These are phyloP conservation scores for Amyloporia xantha DNA, from an alignment of 768 basidiomycete species.

Conservation along the genomic window DNA sequence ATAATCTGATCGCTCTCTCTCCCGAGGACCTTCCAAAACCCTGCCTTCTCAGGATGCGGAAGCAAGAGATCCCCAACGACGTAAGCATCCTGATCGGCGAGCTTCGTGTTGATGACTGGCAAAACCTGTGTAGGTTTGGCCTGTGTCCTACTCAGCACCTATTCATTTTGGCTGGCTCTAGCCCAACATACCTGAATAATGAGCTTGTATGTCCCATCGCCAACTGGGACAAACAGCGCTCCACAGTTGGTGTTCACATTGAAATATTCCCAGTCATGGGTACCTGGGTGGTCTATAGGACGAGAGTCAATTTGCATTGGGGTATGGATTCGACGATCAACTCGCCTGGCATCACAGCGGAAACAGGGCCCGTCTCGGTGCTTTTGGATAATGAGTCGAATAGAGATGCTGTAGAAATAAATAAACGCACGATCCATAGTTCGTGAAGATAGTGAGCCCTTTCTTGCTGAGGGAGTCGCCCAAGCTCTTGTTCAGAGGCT, in stretches of 20 bases:
- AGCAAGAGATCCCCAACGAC: slow-evolving; percentile 34
- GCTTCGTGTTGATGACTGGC: slow-evolving; percentile 25
- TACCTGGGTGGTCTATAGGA: slow-evolving; percentile 1
- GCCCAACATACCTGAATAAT: slow-evolving; percentile 13
- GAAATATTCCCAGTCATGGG: slow-evolving; percentile 20
- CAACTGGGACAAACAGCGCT: slow-evolving; percentile 8
- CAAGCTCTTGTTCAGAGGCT: not conserved
- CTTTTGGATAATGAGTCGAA: slow-evolving; percentile 1
- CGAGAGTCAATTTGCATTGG: not conserved
- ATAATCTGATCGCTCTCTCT: slow-evolving; percentile 41
- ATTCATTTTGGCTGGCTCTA: too few relatives aligned
- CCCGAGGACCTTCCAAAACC: slow-evolving; percentile 32
- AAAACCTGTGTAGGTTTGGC: not conserved
- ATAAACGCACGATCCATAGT: not conserved
- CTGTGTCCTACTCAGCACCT: not conserved
- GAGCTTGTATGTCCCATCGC: slow-evolving; percentile 13
- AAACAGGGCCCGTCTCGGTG: slow-evolving; percentile 5
- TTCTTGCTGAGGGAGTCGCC: not conserved
- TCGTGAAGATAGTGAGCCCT: not conserved
- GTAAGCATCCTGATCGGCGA: slow-evolving; percentile 27
- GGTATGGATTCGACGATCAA: not conserved
- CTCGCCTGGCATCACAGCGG: not conserved
- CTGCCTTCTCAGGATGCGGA: slow-evolving; percentile 32
- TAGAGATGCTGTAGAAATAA: not conserved
- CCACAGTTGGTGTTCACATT: slow-evolving; percentile 4